Percentiles rank a stretch among this genome's conserved stretches.
Evolutionary conservation across 2,329 filamentous ascomycete species (phyloP).

Genomic region (Cordyceps cicadae): DNA sequence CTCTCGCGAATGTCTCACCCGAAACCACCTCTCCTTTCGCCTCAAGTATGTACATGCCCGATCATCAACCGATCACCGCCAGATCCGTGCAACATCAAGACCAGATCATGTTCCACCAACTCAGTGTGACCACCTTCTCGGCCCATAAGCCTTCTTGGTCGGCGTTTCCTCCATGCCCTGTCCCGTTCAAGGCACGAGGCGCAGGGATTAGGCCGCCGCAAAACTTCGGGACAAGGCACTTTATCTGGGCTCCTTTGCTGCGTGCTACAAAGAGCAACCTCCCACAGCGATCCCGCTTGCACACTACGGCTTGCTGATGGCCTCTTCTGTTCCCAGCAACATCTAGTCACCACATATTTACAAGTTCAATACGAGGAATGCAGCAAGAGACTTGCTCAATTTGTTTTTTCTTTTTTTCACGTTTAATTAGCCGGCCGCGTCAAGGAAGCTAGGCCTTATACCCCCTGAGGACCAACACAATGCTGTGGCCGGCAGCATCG

Average conservation of each 20-base stretch:
- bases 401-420: no score
- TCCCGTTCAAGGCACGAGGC: not conserved
- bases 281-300: not conserved
- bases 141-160: not conserved
- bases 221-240: not conserved
- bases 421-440: no score
- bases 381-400: no score
- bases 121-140: not conserved
- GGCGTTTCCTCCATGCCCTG: not conserved
- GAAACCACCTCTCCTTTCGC: not conserved
- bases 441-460: no score
- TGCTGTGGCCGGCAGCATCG: no score
- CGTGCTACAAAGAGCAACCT: not conserved
- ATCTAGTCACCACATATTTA: no score
- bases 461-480: no score
- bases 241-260: not conserved
- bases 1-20: conserved; percentile 3
- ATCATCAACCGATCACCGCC: conserved; percentile 1
- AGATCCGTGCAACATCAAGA: conserved; percentile 2
- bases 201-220: not conserved
- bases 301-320: no score
- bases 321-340: no score
- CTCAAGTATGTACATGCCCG: not conserved
- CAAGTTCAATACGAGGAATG: no score
- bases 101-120: not conserved